These are phyloP conservation scores for Aspergillus texensis DNA, from an alignment of 2,329 filamentous ascomycete genomes.

Conservation along the genomic window DNA sequence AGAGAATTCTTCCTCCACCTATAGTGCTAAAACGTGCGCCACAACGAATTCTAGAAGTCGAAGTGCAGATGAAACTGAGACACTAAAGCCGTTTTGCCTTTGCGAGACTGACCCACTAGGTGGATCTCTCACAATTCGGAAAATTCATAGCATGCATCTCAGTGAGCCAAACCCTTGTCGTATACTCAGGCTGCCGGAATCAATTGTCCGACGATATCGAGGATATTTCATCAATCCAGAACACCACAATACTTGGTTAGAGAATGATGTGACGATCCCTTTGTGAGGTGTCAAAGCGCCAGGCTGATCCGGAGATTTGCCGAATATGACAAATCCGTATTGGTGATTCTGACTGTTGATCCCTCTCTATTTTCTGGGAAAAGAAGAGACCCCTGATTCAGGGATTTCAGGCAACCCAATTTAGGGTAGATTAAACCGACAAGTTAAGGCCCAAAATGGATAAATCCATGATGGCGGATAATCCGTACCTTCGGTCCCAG, in stretches of 20 bases:
- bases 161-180: background rate
- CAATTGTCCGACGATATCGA: background rate
- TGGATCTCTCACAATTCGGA: background rate
- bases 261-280: background rate
- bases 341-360: background rate
- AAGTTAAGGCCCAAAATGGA: background rate
- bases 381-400: background rate
- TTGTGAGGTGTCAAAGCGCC: background rate
- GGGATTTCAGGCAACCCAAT: background rate
- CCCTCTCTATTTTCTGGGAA: background rate
- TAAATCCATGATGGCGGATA: background rate
- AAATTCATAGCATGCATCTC: background rate
- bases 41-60: background rate
- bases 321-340: background rate
- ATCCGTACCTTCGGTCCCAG: background rate
- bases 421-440: background rate
- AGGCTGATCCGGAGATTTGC: slow-evolving; percentile 3
- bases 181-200: background rate
- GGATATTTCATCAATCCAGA: background rate
- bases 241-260: background rate
- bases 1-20: background rate
- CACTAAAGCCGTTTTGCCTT: background rate
- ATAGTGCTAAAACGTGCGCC: background rate
- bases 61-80: background rate
- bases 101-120: background rate